Percentiles rank a stretch among this genome's conserved stretches.
These are phyloP conservation scores for Rhynchospora breviuscula DNA, from an alignment of 176 grass and related monocot species.

Conservation along the genomic window DNA sequence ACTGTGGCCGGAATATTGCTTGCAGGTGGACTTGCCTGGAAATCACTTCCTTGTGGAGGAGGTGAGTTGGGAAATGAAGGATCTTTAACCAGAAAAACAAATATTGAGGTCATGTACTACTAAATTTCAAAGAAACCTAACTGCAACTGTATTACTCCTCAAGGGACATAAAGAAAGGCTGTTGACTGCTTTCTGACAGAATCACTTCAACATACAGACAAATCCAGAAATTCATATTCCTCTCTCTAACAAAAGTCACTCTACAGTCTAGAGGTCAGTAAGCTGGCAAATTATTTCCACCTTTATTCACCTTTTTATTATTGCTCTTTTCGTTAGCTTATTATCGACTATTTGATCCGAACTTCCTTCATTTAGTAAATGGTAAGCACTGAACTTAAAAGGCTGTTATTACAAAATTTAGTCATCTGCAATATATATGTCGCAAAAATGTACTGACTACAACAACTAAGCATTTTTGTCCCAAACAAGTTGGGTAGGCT, in stretches of 20 bases:
- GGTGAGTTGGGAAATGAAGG: slow-evolving; percentile 9
- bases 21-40: slow-evolving; percentile 37
- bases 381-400: background rate
- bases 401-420: background rate
- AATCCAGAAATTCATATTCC: background rate
- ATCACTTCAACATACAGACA: background rate
- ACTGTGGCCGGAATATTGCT: slow-evolving; percentile 37
- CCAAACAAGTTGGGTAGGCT: too few species aligned
- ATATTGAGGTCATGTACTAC: background rate
- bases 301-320: background rate
- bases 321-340: background rate
- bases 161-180: background rate
- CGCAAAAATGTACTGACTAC: background rate
- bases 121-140: background rate
- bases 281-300: background rate
- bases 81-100: slow-evolving; percentile 5
- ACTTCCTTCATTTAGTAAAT: background rate
- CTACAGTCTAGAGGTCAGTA: background rate
- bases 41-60: slow-evolving; percentile 29
- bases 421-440: background rate
- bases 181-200: background rate
- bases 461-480: background rate
- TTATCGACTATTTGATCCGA: background rate
- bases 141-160: background rate
- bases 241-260: background rate